Base-by-base conservation (phyloP, 2,329 filamentous ascomycete genomes). In the Penicillium sp. region DNA sequence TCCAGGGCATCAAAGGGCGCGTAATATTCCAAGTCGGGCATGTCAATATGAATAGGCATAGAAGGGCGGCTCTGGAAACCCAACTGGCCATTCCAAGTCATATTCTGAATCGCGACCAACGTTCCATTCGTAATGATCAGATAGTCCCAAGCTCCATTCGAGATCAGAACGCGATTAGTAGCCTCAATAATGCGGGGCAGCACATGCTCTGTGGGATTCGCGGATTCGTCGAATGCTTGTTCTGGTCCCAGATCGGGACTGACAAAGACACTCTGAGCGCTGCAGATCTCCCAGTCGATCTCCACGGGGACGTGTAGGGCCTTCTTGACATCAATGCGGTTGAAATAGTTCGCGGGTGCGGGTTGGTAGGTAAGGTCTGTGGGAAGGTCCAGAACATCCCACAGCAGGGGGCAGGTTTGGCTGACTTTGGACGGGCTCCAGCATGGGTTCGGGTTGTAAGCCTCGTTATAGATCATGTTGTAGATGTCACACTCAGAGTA, bases 351-450 rank as follows among this genome's bases (percentile, higher is more conserved):
- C 0, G 84, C 78, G 1, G 87, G 88, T 0, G 73, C 76, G 0
- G 89, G 88, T 0, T 83, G 64, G 70, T 92, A 93, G 18, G 53
- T 43, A 1, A 72, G 56, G 11, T 61, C 61, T 10, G 64, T 67
- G 1, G 88, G 86, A 71, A 88, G 87, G 14, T 84, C 84, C 2
- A 92, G 77, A 0, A 88, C 83, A 56, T 91, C 86, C 80, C 84
- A 90, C 2, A 83, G 75, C 3, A 86, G 60, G 0, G 90, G 90
- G 66, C 90, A 94, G 8, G 85, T 88, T 4, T 84, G 86, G 2
- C 83, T 83, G 14, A 93, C 81, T 45, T 88, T 83, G 72, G 92
- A 93, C 10, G 89, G 77, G 68, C 90, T 85, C 74, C 88, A 95
- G 76, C 90, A 94, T 0, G 90, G 90, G 73, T 94, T 94, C 29